A percentile compares a stretch with the other conserved stretches of the same genome.
Evolutionary conservation across 352 stramenopile species (phyloP).

Genomic region (Globisporangium mamillatum): DNA sequence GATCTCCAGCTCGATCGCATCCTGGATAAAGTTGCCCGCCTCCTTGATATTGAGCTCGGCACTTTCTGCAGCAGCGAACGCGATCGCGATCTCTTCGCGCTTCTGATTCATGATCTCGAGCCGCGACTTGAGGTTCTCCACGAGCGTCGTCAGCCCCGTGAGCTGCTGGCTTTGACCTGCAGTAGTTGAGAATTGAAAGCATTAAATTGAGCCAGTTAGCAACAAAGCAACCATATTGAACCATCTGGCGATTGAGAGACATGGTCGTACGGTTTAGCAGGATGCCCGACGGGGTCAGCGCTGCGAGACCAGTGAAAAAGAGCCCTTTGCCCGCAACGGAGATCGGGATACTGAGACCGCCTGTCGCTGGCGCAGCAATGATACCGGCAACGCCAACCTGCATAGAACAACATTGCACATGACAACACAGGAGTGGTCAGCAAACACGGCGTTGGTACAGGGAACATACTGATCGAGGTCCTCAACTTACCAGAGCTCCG

Average conservation of each 20-base stretch:
- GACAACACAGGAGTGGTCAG: not conserved
- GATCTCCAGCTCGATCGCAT: constrained; percentile 75
- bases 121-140: constrained; percentile 78
- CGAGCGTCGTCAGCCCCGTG: constrained; percentile 61
- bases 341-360: constrained; percentile 81
- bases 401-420: not conserved
- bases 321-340: constrained; percentile 81
- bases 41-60: constrained; percentile 83
- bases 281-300: constrained; percentile 80
- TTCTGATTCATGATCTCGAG: constrained; percentile 87
- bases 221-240: not conserved
- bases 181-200: not conserved
- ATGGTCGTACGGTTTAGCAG: constrained; percentile 75
- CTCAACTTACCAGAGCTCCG: constrained; percentile 52
- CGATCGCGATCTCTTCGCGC: constrained; percentile 67
- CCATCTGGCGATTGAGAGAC: not conserved
- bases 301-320: constrained; percentile 75
- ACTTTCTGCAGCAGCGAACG: constrained; percentile 66
- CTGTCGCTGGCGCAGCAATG: constrained; percentile 71
- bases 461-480: not conserved
- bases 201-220: not conserved
- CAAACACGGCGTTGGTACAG: not conserved
- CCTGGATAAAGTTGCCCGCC: constrained; percentile 75
- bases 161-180: constrained; percentile 84
- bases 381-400: constrained; percentile 69